phyloP scores from a whole-genome alignment of 331 rosid genomes.

The Stylosanthes scabra region DNA sequence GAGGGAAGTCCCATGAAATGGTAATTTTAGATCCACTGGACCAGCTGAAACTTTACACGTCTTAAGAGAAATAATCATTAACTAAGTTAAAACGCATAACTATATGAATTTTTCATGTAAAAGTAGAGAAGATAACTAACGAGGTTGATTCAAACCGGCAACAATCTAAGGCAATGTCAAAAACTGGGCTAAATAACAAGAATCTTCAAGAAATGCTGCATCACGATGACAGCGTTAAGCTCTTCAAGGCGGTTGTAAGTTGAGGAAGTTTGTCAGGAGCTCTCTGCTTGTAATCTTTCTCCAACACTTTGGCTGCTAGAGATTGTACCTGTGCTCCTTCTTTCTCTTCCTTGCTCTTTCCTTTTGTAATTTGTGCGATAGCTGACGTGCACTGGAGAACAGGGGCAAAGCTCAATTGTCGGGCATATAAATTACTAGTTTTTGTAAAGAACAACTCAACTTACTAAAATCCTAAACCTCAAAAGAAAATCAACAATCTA shows the following conservation, averaged over 20 bases:
- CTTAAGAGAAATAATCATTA: constrained; percentile 34
- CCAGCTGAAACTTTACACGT: constrained; percentile 34
- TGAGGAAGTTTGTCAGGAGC: constrained; percentile 90
- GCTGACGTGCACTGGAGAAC: constrained; percentile 81
- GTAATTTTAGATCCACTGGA: constrained; percentile 27
- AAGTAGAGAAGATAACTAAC: constrained; percentile 35
- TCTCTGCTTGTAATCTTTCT: constrained; percentile 94
- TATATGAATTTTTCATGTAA: constrained; percentile 25
- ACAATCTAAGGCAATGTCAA: constrained; percentile 38
- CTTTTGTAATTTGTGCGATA: constrained; percentile 81
- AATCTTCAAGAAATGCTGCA: constrained; percentile 38
- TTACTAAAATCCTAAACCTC: constrained; percentile 6
- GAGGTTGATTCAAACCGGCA: constrained; percentile 37
- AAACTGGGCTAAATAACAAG: constrained; percentile 30
- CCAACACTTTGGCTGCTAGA: constrained; percentile 78
- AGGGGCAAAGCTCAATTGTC: constrained; percentile 29
- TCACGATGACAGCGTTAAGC: constrained; percentile 77
- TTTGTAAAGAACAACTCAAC: constrained; percentile 12
- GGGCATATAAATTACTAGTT: constrained; percentile 38
- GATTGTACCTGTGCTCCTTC: constrained; percentile 86
- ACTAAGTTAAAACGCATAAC: constrained; percentile 25
- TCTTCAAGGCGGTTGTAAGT: constrained; percentile 69
- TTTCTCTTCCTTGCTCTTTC: constrained; percentile 90
- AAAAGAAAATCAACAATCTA: constrained; percentile 22
- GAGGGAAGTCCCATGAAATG: constrained; percentile 18